Percentiles rank a stretch among this genome's conserved stretches.
Evolutionary conservation across 192 early-diverging fungal species (phyloP).

Genomic region (Linnemannia exigua): DNA sequence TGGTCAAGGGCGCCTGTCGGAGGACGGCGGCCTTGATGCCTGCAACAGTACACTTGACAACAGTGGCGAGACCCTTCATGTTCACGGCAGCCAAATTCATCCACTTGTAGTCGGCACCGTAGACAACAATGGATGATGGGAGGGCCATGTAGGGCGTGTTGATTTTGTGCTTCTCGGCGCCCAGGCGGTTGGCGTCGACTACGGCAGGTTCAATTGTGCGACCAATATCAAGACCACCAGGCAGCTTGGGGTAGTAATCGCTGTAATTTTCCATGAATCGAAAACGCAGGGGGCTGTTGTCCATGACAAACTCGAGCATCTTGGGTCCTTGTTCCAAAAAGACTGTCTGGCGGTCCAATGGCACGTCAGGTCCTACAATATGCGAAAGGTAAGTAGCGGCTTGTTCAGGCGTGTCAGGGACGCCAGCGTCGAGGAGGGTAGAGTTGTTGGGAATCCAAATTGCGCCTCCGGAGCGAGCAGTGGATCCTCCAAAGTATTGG

Average conservation of each 20-base stretch:
- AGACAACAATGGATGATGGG: background rate
- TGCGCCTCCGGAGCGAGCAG: slow-evolving; percentile 16
- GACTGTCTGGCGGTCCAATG: slow-evolving; percentile 21
- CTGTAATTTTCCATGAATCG: slow-evolving; percentile 9
- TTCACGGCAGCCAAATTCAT: slow-evolving; percentile 13
- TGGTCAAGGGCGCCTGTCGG: slow-evolving; percentile 11
- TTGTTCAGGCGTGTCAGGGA: slow-evolving; percentile 8
- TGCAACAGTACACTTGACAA: background rate
- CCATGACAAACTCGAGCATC: slow-evolving; percentile 30
- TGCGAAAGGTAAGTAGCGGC: slow-evolving; percentile 9
- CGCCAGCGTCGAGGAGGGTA: background rate
- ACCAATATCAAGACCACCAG: slow-evolving; percentile 11
- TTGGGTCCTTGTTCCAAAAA: slow-evolving; percentile 15
- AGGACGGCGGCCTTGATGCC: background rate
- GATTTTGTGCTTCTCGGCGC: background rate
- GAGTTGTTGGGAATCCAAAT: slow-evolving; percentile 28
- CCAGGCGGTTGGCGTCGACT: slow-evolving; percentile 13
- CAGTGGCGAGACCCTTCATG: slow-evolving; percentile 15
- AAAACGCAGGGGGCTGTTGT: slow-evolving; percentile 26
- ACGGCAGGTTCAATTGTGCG: slow-evolving; percentile 14
- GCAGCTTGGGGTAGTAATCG: slow-evolving; percentile 15
- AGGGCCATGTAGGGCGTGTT: slow-evolving; percentile 1
- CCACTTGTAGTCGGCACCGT: slow-evolving; percentile 22
- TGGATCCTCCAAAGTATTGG: slow-evolving; percentile 19
- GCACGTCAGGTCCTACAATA: slow-evolving; percentile 14